phyloP scores from a whole-genome alignment of 345 rosid genomes.

The Salix dunnii region DNA sequence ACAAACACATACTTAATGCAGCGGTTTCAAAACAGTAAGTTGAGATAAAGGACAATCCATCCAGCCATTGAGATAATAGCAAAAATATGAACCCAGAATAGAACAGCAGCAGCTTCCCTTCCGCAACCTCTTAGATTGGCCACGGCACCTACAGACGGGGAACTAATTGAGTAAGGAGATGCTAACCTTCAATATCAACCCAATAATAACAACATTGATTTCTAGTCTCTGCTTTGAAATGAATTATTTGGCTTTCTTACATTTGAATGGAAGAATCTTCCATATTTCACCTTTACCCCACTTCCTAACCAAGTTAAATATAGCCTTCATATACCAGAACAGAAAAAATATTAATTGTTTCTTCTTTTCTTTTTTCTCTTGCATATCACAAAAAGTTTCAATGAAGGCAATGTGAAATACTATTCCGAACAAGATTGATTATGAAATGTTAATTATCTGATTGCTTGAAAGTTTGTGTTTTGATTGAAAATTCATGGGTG shows the following conservation, averaged over 20 bases:
- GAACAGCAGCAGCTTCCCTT: conserved; percentile 88
- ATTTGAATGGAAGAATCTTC: not conserved
- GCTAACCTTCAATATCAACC: not conserved
- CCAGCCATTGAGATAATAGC: conserved; percentile 90
- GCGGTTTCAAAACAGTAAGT: conserved; percentile 57
- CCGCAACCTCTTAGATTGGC: conserved; percentile 96
- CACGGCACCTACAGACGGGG: conserved; percentile 62
- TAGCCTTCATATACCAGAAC: not conserved
- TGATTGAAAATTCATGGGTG: not conserved
- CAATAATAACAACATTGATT: not conserved
- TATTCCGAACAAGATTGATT: not conserved
- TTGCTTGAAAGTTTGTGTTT: not conserved
- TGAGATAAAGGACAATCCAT: conserved; percentile 86
- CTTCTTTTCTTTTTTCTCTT: not conserved
- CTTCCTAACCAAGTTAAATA: not conserved
- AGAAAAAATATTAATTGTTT: not conserved
- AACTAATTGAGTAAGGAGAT: not conserved
- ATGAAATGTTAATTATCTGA: not conserved
- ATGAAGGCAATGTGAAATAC: not conserved
- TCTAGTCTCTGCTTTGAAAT: not conserved
- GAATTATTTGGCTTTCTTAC: not conserved
- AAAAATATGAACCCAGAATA: conserved; percentile 98
- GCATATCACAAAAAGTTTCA: not conserved
- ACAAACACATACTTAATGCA: not conserved
- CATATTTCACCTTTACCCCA: not conserved